Percentiles rank a stretch among this genome's conserved stretches.
These are phyloP conservation scores for Pythium vanterpoolii DNA, from an alignment of 352 stramenopile genomes.

Conservation along the genomic window DNA sequence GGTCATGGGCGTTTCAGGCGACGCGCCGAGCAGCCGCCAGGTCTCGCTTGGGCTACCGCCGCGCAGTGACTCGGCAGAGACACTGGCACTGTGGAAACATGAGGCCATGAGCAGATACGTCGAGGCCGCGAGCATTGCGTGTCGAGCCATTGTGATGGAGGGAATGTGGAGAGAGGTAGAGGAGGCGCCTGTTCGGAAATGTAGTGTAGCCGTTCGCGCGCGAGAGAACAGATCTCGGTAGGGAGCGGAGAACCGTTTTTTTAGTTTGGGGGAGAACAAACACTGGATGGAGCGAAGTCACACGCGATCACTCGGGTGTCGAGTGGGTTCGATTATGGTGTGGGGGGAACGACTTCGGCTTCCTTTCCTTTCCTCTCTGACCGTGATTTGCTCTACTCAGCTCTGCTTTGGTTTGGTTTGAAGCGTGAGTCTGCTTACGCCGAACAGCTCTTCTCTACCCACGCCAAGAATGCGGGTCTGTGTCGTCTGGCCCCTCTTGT, in stretches of 20 bases:
- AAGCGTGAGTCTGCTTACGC: conserved; percentile 5
- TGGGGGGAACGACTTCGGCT: neutral
- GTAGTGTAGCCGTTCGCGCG: too few relatives aligned
- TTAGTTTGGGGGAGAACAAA: neutral
- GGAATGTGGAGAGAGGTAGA: neutral
- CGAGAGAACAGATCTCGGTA: neutral
- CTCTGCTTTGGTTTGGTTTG: neutral
- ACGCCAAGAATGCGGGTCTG: conserved; percentile 6
- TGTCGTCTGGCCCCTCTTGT: conserved; percentile 20
- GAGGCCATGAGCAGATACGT: conserved; percentile 1
- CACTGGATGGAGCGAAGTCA: neutral
- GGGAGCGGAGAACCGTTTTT: neutral
- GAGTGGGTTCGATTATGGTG: conserved; percentile 6
- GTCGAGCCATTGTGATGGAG: conserved; percentile 14
- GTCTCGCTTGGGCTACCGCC: conserved; percentile 13
- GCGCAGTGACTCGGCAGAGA: conserved; percentile 9
- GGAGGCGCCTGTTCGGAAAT: too few relatives aligned
- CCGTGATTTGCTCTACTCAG: neutral
- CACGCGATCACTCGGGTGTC: neutral
- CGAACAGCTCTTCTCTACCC: conserved; percentile 12
- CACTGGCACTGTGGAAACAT: neutral
- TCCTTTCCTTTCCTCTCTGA: too few relatives aligned
- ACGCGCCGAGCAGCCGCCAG: conserved; percentile 17
- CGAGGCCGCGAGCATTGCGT: conserved; percentile 12
- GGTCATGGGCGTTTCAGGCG: neutral